These are phyloP conservation scores for Monosporascus cannonballus DNA, from an alignment of 2,329 filamentous ascomycete species.

Conservation along the genomic window DNA sequence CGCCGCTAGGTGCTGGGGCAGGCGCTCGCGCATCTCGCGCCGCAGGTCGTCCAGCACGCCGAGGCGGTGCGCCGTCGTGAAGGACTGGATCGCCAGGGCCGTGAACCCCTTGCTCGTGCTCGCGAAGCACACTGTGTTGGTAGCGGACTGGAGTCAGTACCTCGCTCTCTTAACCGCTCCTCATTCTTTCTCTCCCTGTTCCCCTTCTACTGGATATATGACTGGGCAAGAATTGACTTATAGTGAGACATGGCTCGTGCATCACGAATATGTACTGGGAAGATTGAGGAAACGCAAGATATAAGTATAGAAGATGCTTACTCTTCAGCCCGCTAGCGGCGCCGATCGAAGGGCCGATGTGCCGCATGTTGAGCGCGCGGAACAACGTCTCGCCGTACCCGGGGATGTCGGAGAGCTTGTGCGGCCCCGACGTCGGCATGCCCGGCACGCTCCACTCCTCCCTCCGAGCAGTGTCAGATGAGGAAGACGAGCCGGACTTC, in stretches of 20 bases:
- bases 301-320: neutral
- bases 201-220: too few relatives aligned
- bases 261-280: too few relatives aligned
- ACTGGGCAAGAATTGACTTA: too few relatives aligned
- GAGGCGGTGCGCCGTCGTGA: slow-evolving; percentile 59
- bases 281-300: too few relatives aligned
- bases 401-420: slow-evolving; percentile 33
- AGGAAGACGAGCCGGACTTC: slow-evolving; percentile 16
- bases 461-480: slow-evolving; percentile 12
- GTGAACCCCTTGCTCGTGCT: slow-evolving; percentile 58
- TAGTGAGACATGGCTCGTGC: too few relatives aligned
- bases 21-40: slow-evolving; percentile 44
- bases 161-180: too few relatives aligned
- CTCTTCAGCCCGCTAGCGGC: slow-evolving; percentile 55
- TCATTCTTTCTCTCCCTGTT: too few relatives aligned
- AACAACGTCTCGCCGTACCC: slow-evolving; percentile 34
- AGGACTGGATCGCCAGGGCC: slow-evolving; percentile 64
- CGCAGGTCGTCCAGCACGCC: slow-evolving; percentile 56
- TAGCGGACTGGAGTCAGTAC: too few relatives aligned
- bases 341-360: slow-evolving; percentile 45
- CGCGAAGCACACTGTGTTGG: slow-evolving; percentile 48
- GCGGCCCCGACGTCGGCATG: slow-evolving; percentile 44
- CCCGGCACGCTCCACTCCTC: slow-evolving; percentile 34
- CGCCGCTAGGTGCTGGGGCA: slow-evolving; percentile 38
- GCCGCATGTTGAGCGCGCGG: slow-evolving; percentile 39